phyloP scores from a whole-genome alignment of 768 basidiomycete genomes.

The Leucogyrophana mollusca region DNA sequence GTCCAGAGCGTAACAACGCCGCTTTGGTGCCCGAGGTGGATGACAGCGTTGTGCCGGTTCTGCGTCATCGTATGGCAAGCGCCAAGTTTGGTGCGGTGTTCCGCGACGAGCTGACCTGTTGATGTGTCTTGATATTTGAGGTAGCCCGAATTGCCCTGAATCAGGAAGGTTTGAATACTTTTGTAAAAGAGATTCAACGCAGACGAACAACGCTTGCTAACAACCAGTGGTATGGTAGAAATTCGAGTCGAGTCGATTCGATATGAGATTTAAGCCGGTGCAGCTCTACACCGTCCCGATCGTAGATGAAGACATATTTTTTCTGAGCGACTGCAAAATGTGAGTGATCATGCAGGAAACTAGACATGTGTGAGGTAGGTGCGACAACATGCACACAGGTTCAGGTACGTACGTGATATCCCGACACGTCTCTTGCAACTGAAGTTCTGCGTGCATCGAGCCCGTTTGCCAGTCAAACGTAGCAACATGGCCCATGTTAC shows the following conservation, averaged over 20 bases:
- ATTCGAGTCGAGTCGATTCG: slow-evolving; percentile 88
- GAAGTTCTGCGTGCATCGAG: slow-evolving; percentile 81
- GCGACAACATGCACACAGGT: background rate
- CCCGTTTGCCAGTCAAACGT: slow-evolving; percentile 95
- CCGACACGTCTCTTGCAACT: slow-evolving; percentile 85
- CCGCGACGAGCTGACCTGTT: slow-evolving; percentile 81
- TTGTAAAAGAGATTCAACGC: slow-evolving; percentile 1
- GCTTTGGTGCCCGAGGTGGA: slow-evolving; percentile 93
- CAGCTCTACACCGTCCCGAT: slow-evolving; percentile 89
- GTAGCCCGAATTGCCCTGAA: slow-evolving; percentile 82
- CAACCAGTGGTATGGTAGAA: slow-evolving; percentile 94
- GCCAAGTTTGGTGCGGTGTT: slow-evolving; percentile 90
- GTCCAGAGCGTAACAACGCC: slow-evolving; percentile 97
- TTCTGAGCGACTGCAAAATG: slow-evolving; percentile 96
- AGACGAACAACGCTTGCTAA: slow-evolving; percentile 75
- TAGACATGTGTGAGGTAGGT: slow-evolving; percentile 24
- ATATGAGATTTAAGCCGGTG: slow-evolving; percentile 83
- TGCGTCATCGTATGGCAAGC: slow-evolving; percentile 84
- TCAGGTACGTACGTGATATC: slow-evolving; percentile 76
- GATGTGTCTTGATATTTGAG: slow-evolving; percentile 98
- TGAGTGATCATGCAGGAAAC: slow-evolving; percentile 90
- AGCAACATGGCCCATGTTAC: slow-evolving; percentile 81
- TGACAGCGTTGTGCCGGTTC: slow-evolving; percentile 90
- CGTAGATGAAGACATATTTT: slow-evolving; percentile 95
- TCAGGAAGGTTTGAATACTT: background rate